Evolutionary conservation across 805 yeast genomes (phyloP).

Genomic region (Candida arabinofermentans): DNA sequence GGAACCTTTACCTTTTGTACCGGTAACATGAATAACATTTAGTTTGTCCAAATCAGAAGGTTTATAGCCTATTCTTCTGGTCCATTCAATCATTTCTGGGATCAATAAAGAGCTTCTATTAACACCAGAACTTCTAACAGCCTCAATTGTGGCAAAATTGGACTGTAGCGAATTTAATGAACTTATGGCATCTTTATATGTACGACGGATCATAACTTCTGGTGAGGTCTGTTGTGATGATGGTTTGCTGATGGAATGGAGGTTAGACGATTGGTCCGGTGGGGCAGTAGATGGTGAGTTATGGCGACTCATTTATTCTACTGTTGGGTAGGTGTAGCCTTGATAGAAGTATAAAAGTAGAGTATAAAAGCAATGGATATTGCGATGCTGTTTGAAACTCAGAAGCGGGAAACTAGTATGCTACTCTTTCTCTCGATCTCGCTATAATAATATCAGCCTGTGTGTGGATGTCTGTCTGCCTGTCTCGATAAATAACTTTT

Average conservation of each 20-base stretch:
- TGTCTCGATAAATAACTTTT: too few species aligned
- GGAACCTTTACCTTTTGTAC: constrained; percentile 98
- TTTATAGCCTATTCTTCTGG: constrained; percentile 61
- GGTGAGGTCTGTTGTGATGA: neutral
- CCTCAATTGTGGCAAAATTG: constrained; percentile 85
- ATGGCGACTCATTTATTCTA: neutral
- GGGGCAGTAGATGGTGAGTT: neutral
- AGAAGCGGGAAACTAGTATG: too few species aligned
- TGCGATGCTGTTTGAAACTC: too few species aligned
- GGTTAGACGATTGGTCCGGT: neutral
- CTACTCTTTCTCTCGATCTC: too few species aligned
- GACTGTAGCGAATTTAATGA: constrained; percentile 87
- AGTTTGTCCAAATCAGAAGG: constrained; percentile 66
- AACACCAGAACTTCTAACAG: constrained; percentile 65
- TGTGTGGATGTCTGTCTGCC: too few species aligned
- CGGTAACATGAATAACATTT: constrained; percentile 88
- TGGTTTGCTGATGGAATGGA: neutral
- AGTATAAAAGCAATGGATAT: too few species aligned
- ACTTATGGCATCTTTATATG: constrained; percentile 66
- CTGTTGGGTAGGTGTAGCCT: too few species aligned
- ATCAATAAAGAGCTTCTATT: constrained; percentile 61
- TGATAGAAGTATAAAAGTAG: too few species aligned
- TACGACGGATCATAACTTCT: constrained; percentile 25
- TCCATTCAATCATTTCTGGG: constrained; percentile 84
- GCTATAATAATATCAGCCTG: too few species aligned